Evolutionary conservation across 768 basidiomycete genomes (phyloP), one percentile per base, ranked within the genome.

Genomic region (Tricholoma terreum): DNA sequence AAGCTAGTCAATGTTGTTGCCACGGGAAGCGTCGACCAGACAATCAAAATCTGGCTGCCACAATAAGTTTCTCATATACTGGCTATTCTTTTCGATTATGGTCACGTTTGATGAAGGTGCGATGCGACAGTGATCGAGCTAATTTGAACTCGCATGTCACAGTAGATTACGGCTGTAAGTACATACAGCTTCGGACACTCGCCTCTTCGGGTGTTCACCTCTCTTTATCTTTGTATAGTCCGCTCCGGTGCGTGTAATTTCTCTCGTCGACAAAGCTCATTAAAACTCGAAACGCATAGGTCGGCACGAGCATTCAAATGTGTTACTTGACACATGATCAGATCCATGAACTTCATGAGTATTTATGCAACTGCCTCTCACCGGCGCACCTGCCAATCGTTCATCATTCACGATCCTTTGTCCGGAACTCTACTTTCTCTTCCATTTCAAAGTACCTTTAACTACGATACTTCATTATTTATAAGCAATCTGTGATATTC

Each of bases 1-100:
- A 86, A 87, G 69, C 64, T 86, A 58, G 80, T 87, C 54, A 88
- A 87, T 61, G 86, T 87, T 22, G 78, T 87, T 50, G 85, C 86
- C 43, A 83, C 87, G 34, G 85, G 85, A 34, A 84, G 85, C 51
- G 82, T 86, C 34, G 86, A 88, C 68, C 84, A 86, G 69, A 80
- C 80, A 51, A 75, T 85, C 66, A 85, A 84, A 73, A 81, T 85
- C 56, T 85, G 84, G 83, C 70, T 82, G 62, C 84, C 83, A 71
- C 83, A 69, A 79, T 36, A 46, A 30, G 30, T 27, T 52, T 7
- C 9, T 15, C 9, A 31, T 49, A 24, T 22, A 8, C 45, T 6
- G 14, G 14, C 34, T 50, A 34, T 35, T 43, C 40, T 15, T 52
- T 38, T 50, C 27, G 46, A 58, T 56, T 43, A 50, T 54, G 51